Evolutionary conservation across 805 yeast genomes (phyloP).

Genomic region (Saccharomycopsis schoenii): DNA sequence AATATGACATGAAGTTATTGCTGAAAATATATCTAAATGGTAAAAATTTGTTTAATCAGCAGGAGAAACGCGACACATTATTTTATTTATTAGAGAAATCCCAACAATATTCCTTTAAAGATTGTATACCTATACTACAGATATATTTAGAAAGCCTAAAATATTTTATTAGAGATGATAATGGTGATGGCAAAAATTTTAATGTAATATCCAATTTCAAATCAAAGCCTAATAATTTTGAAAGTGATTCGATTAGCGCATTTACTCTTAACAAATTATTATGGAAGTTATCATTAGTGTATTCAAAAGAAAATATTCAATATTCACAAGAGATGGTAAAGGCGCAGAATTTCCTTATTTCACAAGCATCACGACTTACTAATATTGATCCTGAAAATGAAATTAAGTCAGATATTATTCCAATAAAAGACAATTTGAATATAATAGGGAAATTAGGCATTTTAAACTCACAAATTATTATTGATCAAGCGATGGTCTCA

Average conservation of each 20-base stretch:
- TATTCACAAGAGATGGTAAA: slow-evolving; percentile 6
- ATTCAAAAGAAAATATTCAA: not conserved
- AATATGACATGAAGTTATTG: slow-evolving; percentile 3
- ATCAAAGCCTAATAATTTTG: not conserved
- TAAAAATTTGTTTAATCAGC: not conserved
- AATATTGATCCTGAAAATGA: slow-evolving; percentile 1
- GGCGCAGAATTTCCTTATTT: slow-evolving; percentile 9
- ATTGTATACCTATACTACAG: not conserved
- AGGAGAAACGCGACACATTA: slow-evolving; percentile 5
- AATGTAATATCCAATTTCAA: not conserved
- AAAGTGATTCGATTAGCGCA: not conserved
- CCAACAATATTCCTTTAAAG: not conserved
- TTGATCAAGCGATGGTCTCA: not conserved
- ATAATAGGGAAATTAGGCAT: not conserved
- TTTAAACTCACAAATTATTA: slow-evolving; percentile 1
- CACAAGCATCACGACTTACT: not conserved
- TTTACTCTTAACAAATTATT: slow-evolving; percentile 7
- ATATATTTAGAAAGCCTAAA: not conserved
- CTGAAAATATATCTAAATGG: slow-evolving; percentile 5
- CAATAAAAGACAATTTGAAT: not conserved
- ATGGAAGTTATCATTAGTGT: slow-evolving; percentile 9
- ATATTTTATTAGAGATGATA: not conserved
- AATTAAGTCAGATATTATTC: not conserved
- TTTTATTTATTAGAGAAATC: slow-evolving; percentile 5
- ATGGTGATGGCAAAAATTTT: not conserved